A percentile compares a stretch with the other conserved stretches of the same genome.
Evolutionary conservation across 768 basidiomycete species (phyloP).

Genomic region (Suillus subluteus): DNA sequence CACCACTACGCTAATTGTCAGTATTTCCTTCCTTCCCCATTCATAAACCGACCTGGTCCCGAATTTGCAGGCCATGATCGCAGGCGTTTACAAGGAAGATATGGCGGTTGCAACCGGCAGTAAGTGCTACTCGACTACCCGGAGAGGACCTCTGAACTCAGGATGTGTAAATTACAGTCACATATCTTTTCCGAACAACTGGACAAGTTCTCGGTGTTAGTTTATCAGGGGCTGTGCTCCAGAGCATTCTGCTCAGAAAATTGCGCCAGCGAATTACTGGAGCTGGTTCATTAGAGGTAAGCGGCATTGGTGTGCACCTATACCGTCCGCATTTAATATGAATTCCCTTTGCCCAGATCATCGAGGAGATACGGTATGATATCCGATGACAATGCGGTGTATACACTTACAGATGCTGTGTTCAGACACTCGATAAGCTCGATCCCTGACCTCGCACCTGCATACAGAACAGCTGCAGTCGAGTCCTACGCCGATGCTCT

Average conservation of each 20-base stretch:
- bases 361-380: slow-evolving; percentile 66
- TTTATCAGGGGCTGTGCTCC: slow-evolving; percentile 81
- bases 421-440: slow-evolving; percentile 70
- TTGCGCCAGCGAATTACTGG: slow-evolving; percentile 78
- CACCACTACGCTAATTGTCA: slow-evolving; percentile 83
- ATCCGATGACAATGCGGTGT: slow-evolving; percentile 19
- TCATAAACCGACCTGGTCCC: slow-evolving; percentile 15
- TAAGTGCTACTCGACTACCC: slow-evolving; percentile 45
- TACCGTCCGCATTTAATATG: slow-evolving; percentile 6
- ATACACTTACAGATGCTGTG: slow-evolving; percentile 19
- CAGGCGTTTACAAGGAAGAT: slow-evolving; percentile 77
- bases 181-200: slow-evolving; percentile 91
- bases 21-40: slow-evolving; percentile 31
- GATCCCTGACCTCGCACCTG: slow-evolving; percentile 66
- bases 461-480: slow-evolving; percentile 61
- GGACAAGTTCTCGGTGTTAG: slow-evolving; percentile 97
- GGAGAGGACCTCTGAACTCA: slow-evolving; percentile 12
- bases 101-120: slow-evolving; percentile 90
- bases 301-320: slow-evolving; percentile 30
- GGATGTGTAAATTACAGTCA: slow-evolving; percentile 55
- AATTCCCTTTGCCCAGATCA: slow-evolving; percentile 52
- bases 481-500: slow-evolving; percentile 81
- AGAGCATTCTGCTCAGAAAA: slow-evolving; percentile 73
- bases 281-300: slow-evolving; percentile 70
- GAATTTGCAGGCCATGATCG: slow-evolving; percentile 76